Base-by-base conservation (phyloP, 192 early-diverging fungal species). In the Entomortierella beljakovae region DNA sequence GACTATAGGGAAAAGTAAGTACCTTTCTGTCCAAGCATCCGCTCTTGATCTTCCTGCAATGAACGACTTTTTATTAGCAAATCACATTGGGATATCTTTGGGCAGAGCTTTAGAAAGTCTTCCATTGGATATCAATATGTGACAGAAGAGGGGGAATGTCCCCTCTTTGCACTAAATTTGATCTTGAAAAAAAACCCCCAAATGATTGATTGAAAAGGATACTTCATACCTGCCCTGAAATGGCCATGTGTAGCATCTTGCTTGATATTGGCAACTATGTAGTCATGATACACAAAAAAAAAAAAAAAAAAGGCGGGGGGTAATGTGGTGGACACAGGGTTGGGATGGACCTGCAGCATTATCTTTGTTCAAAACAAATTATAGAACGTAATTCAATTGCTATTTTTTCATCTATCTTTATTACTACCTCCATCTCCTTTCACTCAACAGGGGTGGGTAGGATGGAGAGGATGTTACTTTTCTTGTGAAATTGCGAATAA, bases 1-100 rank as follows among this genome's bases (percentile, higher is more conserved):
- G 54, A 68, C 43, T 63, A 72, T 20, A 76, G 81, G 20, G 57
- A 76, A 38, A 72, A 81, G 86, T 90, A 82, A 69, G 83, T 73
- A 22, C 28, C 38, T 64, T 55, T n/a, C 22, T 61, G 8, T 46
- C 43, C 3, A 16, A 3, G 43, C 4, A 46, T 46, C 43, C 43
- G 20, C 20, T 46, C 43, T 16, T 46, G 5, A 3, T 46, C n/a
- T n/a, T n/a, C n/a, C n/a, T n/a, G n/a, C n/a, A n/a, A n/a, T n/a
- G n/a, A n/a, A n/a, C n/a, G n/a, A n/a, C n/a, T n/a, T n/a, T n/a
- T n/a, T n/a, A n/a, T n/a, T n/a, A n/a, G n/a, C n/a, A n/a, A n/a
- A n/a, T n/a, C n/a, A n/a, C n/a, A n/a, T n/a, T n/a, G n/a, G n/a
- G n/a, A n/a, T n/a, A 20, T 15, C 43, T 10, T 16, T 20, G 20